These are phyloP conservation scores for Mortierella sp. DNA, from an alignment of 371 early-diverging fungal species.

Conservation along the genomic window DNA sequence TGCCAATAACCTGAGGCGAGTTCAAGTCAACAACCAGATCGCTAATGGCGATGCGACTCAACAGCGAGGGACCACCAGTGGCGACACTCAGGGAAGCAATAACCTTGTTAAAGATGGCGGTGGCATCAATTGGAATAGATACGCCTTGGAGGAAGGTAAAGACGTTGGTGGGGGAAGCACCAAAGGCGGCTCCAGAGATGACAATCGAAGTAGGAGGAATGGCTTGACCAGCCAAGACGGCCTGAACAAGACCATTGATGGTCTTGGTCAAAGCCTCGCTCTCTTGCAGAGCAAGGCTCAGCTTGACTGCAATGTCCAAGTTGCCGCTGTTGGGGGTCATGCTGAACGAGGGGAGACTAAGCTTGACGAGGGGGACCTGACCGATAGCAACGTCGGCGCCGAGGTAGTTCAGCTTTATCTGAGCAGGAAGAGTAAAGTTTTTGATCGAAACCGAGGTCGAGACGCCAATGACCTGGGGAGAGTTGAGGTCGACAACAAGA, in stretches of 20 bases:
- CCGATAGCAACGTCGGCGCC: constrained; percentile 38
- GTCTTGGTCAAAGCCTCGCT: constrained; percentile 44
- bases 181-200: constrained; percentile 43
- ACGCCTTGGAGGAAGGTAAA: constrained; percentile 44
- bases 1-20: constrained; percentile 46
- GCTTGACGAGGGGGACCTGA: constrained; percentile 24
- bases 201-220: constrained; percentile 30
- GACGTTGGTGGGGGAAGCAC: constrained; percentile 41
- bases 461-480: constrained; percentile 24
- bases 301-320: constrained; percentile 35
- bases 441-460: constrained; percentile 41
- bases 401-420: constrained; percentile 44
- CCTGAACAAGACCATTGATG: constrained; percentile 42
- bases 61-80: constrained; percentile 39
- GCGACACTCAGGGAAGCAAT: constrained; percentile 26
- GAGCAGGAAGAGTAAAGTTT: constrained; percentile 42
- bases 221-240: constrained; percentile 40
- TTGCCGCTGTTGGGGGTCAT: constrained; percentile 32
- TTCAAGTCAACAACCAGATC: constrained; percentile 49
- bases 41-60: constrained; percentile 43
- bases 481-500: constrained; percentile 48
- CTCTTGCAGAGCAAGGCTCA: constrained; percentile 31
- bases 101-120: constrained; percentile 42
- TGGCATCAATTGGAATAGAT: constrained; percentile 34
- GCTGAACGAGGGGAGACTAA: constrained; percentile 40